phyloP scores from a whole-genome alignment of 2,329 filamentous ascomycete species.

The Fusarium transvaalense region DNA sequence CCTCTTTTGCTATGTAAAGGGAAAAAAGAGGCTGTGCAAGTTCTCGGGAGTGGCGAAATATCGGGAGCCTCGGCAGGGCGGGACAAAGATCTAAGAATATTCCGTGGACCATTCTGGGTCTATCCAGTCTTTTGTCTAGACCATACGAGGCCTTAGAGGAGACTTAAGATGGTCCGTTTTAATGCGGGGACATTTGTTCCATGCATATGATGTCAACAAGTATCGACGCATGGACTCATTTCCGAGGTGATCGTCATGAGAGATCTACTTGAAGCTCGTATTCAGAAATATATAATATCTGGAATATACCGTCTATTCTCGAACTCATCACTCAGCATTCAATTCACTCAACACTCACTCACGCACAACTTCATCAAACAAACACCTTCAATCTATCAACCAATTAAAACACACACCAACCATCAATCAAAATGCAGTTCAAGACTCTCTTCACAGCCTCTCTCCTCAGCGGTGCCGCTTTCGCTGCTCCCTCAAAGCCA shows the following conservation, averaged over 20 bases:
- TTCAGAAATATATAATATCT: conserved; percentile 24
- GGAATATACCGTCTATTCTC: background rate
- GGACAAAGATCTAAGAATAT: conserved; percentile 3
- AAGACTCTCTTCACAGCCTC: conserved; percentile 42
- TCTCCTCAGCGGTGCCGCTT: conserved; percentile 26
- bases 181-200: background rate
- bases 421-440: conserved; percentile 41
- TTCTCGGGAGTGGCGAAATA: background rate
- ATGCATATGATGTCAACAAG: conserved; percentile 39
- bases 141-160: background rate
- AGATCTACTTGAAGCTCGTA: conserved; percentile 32
- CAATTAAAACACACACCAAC: background rate
- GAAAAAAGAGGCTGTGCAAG: background rate
- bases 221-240: conserved; percentile 20
- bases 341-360: background rate
- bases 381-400: background rate
- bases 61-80: background rate
- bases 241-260: conserved; percentile 30
- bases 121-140: background rate
- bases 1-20: background rate
- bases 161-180: background rate
- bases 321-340: background rate
- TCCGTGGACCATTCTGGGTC: background rate
- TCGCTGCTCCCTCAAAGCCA: conserved; percentile 17
- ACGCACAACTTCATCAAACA: background rate